Evolutionary conservation across 768 basidiomycete genomes (phyloP).

Genomic region (Hemileccinum impolitum): DNA sequence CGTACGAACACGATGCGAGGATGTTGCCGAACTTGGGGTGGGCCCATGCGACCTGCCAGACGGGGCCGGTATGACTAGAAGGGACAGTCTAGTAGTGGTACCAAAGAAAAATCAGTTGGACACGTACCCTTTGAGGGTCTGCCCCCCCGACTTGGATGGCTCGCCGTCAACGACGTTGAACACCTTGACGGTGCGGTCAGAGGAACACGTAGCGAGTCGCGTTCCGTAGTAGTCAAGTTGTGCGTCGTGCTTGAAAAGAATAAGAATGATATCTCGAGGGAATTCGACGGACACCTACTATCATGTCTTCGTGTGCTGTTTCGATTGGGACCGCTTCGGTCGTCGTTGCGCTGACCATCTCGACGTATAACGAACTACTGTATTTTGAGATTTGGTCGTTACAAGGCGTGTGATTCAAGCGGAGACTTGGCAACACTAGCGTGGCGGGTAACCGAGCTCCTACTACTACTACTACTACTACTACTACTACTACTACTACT

Average conservation of each 20-base stretch:
- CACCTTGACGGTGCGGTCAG: constrained; percentile 91
- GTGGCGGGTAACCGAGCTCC: no score
- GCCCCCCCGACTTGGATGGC: constrained; percentile 60
- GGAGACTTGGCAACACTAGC: no score
- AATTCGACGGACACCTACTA: constrained; percentile 46
- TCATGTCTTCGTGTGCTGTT: constrained; percentile 98
- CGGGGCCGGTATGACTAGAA: constrained; percentile 87
- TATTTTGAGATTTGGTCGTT: no score
- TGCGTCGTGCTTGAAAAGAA: constrained; percentile 79
- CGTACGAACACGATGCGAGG: constrained; percentile 97
- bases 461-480: no score
- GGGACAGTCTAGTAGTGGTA: neutral
- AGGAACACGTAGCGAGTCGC: constrained; percentile 94
- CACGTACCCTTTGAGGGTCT: constrained; percentile 78
- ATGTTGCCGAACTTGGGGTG: constrained; percentile 97
- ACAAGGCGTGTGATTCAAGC: no score
- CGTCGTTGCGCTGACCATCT: constrained; percentile 37
- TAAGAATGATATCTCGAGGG: neutral
- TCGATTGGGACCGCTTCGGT: constrained; percentile 83
- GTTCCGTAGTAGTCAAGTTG: constrained; percentile 98
- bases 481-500: no score
- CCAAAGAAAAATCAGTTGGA: neutral
- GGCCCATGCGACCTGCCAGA: constrained; percentile 98
- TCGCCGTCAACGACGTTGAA: constrained; percentile 94
- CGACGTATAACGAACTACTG: no score